Evolutionary conservation across 1,284 basidiomycete species (phyloP).

Genomic region (Thelephora terrestris): DNA sequence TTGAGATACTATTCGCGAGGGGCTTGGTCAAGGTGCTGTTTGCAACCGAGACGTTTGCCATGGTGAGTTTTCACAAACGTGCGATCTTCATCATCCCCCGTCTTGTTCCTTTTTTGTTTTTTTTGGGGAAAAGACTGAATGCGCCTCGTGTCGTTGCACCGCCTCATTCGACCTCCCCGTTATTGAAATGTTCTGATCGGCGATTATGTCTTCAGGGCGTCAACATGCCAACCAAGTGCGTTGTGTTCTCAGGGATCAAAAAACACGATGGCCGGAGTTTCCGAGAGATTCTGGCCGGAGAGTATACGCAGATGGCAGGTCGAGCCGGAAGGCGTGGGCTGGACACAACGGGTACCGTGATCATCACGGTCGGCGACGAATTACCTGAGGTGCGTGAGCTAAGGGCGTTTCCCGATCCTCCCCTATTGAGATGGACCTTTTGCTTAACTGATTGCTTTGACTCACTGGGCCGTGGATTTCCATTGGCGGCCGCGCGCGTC

Average conservation of each 20-base stretch:
- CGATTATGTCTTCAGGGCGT: conserved; percentile 60
- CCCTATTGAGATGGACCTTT: conserved; percentile 1
- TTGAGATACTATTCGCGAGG: conserved; percentile 93
- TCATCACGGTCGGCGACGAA: conserved; percentile 80
- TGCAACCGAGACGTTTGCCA: conserved; percentile 98
- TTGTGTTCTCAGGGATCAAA: conserved; percentile 91
- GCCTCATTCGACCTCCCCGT: too few species aligned
- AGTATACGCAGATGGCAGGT: conserved; percentile 99
- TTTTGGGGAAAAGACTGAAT: background rate
- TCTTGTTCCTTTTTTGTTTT: background rate
- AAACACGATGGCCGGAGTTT: conserved; percentile 96
- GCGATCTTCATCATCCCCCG: too few species aligned
- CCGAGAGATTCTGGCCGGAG: conserved; percentile 81
- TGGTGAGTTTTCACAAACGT: conserved; percentile 49
- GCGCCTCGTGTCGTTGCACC: too few species aligned
- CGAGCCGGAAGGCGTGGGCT: conserved; percentile 94
- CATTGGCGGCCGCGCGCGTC: too few species aligned
- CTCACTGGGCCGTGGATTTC: background rate
- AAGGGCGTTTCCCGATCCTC: background rate
- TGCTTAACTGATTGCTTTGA: background rate
- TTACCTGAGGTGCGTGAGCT: conserved; percentile 66
- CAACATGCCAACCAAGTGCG: conserved; percentile 98
- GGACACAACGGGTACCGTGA: conserved; percentile 92
- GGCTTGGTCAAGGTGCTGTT: conserved; percentile 97
- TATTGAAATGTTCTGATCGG: background rate